A percentile compares a stretch with the other conserved stretches of the same genome.
These are phyloP conservation scores for Chytriomyces sp. DNA, from an alignment of 192 early-diverging fungal genomes.

Conservation along the genomic window DNA sequence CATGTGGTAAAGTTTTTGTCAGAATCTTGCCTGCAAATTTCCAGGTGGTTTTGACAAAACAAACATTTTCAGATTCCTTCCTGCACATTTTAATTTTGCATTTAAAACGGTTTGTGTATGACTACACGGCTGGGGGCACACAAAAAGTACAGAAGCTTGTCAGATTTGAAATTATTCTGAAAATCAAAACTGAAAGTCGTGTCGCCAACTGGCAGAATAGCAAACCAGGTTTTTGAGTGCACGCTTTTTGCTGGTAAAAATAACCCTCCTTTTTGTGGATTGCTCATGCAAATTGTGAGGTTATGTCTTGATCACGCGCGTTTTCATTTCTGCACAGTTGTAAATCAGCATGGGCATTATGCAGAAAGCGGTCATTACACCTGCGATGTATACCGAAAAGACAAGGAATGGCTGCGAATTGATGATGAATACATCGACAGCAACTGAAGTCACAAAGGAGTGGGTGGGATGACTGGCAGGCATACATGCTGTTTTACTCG, in stretches of 20 bases:
- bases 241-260: constrained; percentile 75
- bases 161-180: no score
- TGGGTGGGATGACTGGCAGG: constrained; percentile 61
- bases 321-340: no score
- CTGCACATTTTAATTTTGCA: no score
- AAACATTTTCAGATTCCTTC: no score
- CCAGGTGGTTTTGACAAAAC: no score
- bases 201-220: constrained; percentile 48
- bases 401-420: no score
- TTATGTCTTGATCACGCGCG: neutral
- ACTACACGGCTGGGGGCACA: no score
- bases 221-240: constrained; percentile 56
- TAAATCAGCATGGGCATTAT: constrained; percentile 91
- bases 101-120: no score
- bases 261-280: neutral
- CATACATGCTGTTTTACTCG: no score
- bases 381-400: constrained; percentile 78
- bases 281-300: neutral
- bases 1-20: no score
- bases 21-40: no score
- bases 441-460: constrained; percentile 65
- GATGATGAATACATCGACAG: constrained; percentile 62
- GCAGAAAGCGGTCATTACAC: constrained; percentile 98
- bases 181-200: constrained; percentile 61
- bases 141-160: no score